Evolutionary conservation across 202 grass and related monocot genomes (phyloP), one percentile per base, ranked within the genome.

Genomic region (Brachypodium distachyon): DNA sequence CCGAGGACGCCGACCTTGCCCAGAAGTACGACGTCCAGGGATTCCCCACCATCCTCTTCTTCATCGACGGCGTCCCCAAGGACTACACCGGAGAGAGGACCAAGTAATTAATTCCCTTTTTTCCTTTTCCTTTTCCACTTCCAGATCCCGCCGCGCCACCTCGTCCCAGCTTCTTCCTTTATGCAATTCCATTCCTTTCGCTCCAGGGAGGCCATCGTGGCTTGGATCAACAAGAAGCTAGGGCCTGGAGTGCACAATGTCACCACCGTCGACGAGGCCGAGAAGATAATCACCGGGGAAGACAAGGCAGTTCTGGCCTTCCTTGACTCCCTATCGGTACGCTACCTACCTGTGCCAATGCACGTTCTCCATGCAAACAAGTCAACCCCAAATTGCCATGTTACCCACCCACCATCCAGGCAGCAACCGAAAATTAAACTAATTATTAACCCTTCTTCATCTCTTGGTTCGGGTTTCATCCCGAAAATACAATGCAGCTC

Each of bases 151-250:
- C n/a, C n/a, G n/a, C n/a, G n/a, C 42, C 29, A 18, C 17, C 8
- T 16, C 6, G 12, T 22, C 31, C 8, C 6, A n/a, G 2, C 12
- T 14, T 3, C 13, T 48, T 6, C 13, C 13, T 4, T 48, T 22
- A 53, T 53, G 50, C 11, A 21, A 27, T 51, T 75, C 7, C 11
- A 3, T 44, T 22, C 29, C 4, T 13, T 77, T 82, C 16, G 40
- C 18, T 56, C 32, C 51, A 93, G 87, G 83, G 89, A 92, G 8
- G 89, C 87, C 54, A 92, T 97, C 7, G 82, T 97, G 10, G 83
- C 74, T 3, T 97, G 95, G 95, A 83, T 97, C 82, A 84, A 74
- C 76, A 97, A 97, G 87, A 97, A 94, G 90, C 86, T 97, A 41
- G 91, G 89, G 37, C 91, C 95, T 19, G 89, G 82, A 28, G 84